These are phyloP conservation scores for Puya raimondii DNA, from an alignment of 176 grass and related monocot genomes.

Conservation along the genomic window DNA sequence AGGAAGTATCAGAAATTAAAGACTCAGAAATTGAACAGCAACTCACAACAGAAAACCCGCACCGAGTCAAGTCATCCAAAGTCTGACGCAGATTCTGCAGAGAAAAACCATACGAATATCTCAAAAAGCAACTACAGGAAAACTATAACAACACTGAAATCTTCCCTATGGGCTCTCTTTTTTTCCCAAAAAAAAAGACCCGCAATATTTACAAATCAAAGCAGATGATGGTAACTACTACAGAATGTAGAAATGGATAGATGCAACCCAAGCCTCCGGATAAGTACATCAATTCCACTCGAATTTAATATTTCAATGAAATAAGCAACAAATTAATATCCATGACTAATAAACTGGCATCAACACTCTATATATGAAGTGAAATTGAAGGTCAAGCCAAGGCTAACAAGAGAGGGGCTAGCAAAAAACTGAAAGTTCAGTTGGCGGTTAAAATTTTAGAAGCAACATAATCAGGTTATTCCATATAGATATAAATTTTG, in stretches of 20 bases:
- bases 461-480: no score
- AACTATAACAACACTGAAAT: background rate
- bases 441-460: no score
- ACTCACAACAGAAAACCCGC: conserved; percentile 87
- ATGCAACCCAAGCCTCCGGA: background rate
- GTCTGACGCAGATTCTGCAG: conserved; percentile 94
- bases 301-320: background rate
- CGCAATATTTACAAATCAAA: background rate
- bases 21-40: background rate
- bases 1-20: background rate
- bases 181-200: no score
- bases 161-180: no score
- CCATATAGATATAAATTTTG: background rate
- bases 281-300: background rate
- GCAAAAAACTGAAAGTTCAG: background rate
- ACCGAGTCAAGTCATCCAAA: conserved; percentile 94
- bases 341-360: background rate
- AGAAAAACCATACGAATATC: conserved; percentile 8
- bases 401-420: background rate
- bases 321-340: background rate
- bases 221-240: background rate
- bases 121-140: conserved; percentile 15
- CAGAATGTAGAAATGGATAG: background rate
- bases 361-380: background rate
- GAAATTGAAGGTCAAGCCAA: background rate